phyloP scores from a whole-genome alignment of 106 monocot genomes.

The Allium fistulosum region DNA sequence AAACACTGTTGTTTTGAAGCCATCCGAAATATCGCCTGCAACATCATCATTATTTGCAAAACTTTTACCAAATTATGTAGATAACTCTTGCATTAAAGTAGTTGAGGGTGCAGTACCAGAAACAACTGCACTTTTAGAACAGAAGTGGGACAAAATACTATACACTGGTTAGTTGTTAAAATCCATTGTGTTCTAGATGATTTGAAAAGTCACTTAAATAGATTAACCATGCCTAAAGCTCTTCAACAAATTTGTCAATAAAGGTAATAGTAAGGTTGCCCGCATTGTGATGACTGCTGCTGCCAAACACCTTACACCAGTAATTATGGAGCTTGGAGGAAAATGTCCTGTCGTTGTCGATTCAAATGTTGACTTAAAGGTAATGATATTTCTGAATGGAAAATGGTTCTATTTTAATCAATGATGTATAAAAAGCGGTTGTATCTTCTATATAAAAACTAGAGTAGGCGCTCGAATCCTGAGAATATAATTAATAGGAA shows the following conservation, averaged over 20 bases:
- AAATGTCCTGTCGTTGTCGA: conserved; percentile 69
- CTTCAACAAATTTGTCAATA: not conserved
- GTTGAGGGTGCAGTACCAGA: conserved; percentile 63
- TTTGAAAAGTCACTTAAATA: not conserved
- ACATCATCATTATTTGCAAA: conserved; percentile 47
- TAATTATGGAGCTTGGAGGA: conserved; percentile 69
- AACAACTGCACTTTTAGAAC: conserved; percentile 67
- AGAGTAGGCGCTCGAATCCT: no score
- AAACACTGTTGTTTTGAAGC: conserved; percentile 57
- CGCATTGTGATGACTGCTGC: conserved; percentile 67
- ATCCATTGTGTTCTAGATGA: not conserved
- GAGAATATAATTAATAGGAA: no score
- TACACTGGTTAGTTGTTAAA: conserved; percentile 57
- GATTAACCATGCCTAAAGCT: not conserved
- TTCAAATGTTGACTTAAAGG: conserved; percentile 36
- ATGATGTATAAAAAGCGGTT: no score
- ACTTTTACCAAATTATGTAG: conserved; percentile 45
- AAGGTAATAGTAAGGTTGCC: conserved; percentile 47
- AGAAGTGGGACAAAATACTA: conserved; percentile 86
- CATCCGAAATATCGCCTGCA: conserved; percentile 48
- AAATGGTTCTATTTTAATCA: not conserved
- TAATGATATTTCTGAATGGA: conserved; percentile 1
- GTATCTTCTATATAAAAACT: no score
- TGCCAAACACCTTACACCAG: conserved; percentile 70
- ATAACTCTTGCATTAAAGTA: conserved; percentile 60